Evolutionary conservation across 2,329 filamentous ascomycete genomes (phyloP).

Genomic region (Mollisiaceae sp.): DNA sequence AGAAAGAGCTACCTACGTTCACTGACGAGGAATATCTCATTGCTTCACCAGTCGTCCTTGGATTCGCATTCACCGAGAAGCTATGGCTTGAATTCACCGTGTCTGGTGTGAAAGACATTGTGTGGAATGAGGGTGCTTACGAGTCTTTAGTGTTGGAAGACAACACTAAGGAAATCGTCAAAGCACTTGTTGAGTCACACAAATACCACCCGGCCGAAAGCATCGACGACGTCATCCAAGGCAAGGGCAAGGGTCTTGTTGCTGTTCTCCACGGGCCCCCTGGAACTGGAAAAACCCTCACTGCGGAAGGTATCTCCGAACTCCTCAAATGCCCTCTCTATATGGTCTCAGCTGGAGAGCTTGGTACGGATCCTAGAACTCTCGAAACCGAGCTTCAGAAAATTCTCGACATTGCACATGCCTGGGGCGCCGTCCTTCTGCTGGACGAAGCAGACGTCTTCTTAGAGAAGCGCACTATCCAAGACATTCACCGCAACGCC

Average conservation of each 20-base stretch:
- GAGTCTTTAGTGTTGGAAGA: slow-evolving; percentile 75
- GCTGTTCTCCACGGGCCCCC: slow-evolving; percentile 83
- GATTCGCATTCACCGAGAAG: slow-evolving; percentile 88
- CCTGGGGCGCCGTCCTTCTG: slow-evolving; percentile 84
- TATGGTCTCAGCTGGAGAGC: slow-evolving; percentile 80
- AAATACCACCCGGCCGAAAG: slow-evolving; percentile 81
- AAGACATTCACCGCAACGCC: slow-evolving; percentile 84
- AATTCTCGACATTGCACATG: slow-evolving; percentile 84
- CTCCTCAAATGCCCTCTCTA: slow-evolving; percentile 82
- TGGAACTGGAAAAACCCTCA: slow-evolving; percentile 87
- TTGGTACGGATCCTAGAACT: slow-evolving; percentile 76
- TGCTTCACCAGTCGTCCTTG: slow-evolving; percentile 82
- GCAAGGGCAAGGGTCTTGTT: slow-evolving; percentile 86
- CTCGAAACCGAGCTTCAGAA: slow-evolving; percentile 81
- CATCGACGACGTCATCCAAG: slow-evolving; percentile 82
- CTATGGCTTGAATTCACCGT: slow-evolving; percentile 89
- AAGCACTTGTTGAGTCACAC: slow-evolving; percentile 82
- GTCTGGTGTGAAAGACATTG: slow-evolving; percentile 77
- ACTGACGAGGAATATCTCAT: slow-evolving; percentile 85
- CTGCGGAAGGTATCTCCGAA: slow-evolving; percentile 85
- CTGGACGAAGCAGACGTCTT: slow-evolving; percentile 88
- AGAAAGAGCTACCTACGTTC: slow-evolving; percentile 58
- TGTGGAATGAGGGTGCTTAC: slow-evolving; percentile 85
- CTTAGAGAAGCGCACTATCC: slow-evolving; percentile 80
- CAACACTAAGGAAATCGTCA: slow-evolving; percentile 70